These are phyloP conservation scores for Cyanidioschyzon merolae DNA, from an alignment of 23 red algal species.

Conservation along the genomic window DNA sequence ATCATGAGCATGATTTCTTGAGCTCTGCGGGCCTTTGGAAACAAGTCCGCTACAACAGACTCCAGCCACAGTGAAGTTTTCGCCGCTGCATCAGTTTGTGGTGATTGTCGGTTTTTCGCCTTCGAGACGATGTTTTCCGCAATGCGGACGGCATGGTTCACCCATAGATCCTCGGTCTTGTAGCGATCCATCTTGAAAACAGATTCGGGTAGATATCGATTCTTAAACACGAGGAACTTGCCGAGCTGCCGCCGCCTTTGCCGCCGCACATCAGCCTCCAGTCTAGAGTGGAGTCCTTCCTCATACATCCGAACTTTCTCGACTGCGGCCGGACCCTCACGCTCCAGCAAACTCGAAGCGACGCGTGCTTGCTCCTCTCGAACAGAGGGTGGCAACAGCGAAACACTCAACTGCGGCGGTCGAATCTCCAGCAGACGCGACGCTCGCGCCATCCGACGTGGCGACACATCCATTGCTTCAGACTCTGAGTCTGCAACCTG, in stretches of 20 bases:
- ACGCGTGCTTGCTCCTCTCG: background rate
- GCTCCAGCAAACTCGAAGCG: background rate
- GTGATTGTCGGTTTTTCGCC: background rate
- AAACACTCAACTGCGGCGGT: background rate
- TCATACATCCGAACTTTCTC: background rate
- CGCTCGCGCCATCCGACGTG: background rate
- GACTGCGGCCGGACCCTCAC: background rate
- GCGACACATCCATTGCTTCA: background rate
- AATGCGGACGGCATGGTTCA: background rate
- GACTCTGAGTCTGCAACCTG: background rate
- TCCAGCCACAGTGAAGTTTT: background rate
- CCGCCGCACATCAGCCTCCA: background rate
- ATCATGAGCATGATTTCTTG: background rate
- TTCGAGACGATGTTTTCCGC: background rate
- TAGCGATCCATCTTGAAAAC: background rate
- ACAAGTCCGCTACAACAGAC: background rate
- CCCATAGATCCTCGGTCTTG: background rate
- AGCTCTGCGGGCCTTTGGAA: background rate
- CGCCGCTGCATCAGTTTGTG: background rate
- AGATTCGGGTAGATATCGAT: background rate
- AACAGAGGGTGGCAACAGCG: background rate
- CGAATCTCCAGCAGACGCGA: background rate
- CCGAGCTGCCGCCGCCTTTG: background rate
- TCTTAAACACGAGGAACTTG: background rate
- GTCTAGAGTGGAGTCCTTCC: background rate